These are phyloP conservation scores for Xylariaceae sp. DNA, from an alignment of 2,329 filamentous ascomycete species.

Conservation along the genomic window DNA sequence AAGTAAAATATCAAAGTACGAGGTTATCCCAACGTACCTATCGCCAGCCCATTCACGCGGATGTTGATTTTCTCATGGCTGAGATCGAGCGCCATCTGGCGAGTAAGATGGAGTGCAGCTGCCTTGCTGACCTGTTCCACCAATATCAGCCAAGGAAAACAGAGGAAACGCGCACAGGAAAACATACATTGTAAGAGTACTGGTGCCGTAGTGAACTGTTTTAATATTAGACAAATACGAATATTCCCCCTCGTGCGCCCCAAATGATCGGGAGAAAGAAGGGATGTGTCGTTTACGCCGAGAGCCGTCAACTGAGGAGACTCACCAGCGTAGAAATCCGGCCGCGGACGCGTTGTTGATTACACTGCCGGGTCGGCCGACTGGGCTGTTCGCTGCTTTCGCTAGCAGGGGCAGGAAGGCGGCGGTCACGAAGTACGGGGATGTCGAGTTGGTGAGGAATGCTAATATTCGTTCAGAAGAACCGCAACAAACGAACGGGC, in stretches of 20 bases:
- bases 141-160: neutral
- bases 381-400: constrained; percentile 42
- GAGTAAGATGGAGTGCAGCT: constrained; percentile 26
- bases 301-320: neutral
- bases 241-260: too few species aligned
- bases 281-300: neutral
- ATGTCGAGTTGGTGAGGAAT: constrained; percentile 49
- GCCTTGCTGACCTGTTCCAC: constrained; percentile 26
- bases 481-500: neutral
- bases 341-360: constrained; percentile 52
- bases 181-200: constrained; percentile 29
- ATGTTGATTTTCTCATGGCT: constrained; percentile 30
- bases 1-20: too few species aligned
- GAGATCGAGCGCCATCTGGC: constrained; percentile 29
- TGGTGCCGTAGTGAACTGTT: constrained; percentile 25
- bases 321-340: constrained; percentile 44
- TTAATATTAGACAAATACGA: neutral
- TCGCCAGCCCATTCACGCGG: constrained; percentile 30
- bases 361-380: constrained; percentile 46
- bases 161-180: neutral
- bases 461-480: constrained; percentile 29
- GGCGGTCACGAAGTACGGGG: constrained; percentile 50
- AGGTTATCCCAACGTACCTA: constrained; percentile 26
- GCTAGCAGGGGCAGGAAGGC: constrained; percentile 52
- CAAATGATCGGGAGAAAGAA: neutral